These are phyloP conservation scores for Hypholoma fasciculare DNA, from an alignment of 768 basidiomycete genomes.

Conservation along the genomic window DNA sequence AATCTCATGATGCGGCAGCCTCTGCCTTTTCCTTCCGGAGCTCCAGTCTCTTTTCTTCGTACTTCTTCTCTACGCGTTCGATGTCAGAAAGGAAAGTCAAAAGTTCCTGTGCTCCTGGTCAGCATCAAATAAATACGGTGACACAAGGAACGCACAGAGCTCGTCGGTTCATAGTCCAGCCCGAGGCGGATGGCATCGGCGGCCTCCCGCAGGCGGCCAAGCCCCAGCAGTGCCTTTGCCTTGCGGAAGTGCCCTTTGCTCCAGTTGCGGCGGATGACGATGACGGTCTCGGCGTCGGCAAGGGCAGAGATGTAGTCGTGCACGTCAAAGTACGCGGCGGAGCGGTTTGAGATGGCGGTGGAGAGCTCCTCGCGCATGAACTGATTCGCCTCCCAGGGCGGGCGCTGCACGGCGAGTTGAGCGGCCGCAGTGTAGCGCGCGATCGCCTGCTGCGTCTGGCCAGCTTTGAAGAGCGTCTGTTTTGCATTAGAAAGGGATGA, in stretches of 20 bases:
- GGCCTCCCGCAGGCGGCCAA: slow-evolving; percentile 72
- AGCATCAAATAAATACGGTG: not conserved
- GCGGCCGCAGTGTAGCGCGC: slow-evolving; percentile 79
- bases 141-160: slow-evolving; percentile 32
- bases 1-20: slow-evolving; percentile 9
- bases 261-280: slow-evolving; percentile 83
- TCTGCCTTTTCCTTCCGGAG: slow-evolving; percentile 13
- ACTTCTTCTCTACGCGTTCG: slow-evolving; percentile 27
- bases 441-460: slow-evolving; percentile 71
- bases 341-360: slow-evolving; percentile 88
- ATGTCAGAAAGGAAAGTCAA: slow-evolving; percentile 34
- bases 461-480: slow-evolving; percentile 77
- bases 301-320: slow-evolving; percentile 77
- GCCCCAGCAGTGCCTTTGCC: slow-evolving; percentile 81
- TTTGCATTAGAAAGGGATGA: slow-evolving; percentile 21
- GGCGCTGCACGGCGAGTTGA: slow-evolving; percentile 73
- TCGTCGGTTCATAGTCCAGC: slow-evolving; percentile 74
- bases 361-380: slow-evolving; percentile 89
- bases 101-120: slow-evolving; percentile 25
- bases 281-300: slow-evolving; percentile 90
- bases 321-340: slow-evolving; percentile 79
- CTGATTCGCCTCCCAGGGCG: slow-evolving; percentile 86
- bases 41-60: slow-evolving; percentile 22
- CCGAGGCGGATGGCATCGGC: slow-evolving; percentile 82
- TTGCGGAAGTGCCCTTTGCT: slow-evolving; percentile 96